Base-by-base conservation (phyloP, 371 early-diverging fungal genomes). In the Mucor sp. region DNA sequence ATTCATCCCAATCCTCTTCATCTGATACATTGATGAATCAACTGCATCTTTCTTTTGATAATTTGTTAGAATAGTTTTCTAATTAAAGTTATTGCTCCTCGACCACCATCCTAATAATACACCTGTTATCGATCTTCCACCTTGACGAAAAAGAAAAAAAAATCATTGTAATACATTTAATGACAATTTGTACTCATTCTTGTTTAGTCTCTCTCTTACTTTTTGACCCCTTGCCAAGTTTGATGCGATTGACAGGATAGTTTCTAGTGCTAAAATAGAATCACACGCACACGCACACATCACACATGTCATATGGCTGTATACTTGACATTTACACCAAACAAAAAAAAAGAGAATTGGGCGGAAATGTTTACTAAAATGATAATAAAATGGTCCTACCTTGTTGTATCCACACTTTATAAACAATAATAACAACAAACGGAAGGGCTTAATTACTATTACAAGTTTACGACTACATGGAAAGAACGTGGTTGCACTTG, bases 301-400 rank as follows among this genome's bases (percentile, higher is more conserved):
- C 50, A 25, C 50, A 50, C 50, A 50, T 50, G 50, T 50, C 50
- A 50, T 50, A 50, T 50, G 50, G 50, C 50, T 50, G 50, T 50
- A 25, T 50, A 50, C 50, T 50, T 50, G 50, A 50, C 50, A 50
- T 50, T 50, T 50, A 25, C 25, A 50, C 50, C 50, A 50, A 50
- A 50, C 25, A 50, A 25, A 50, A 48, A 6, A 6, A 21, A 23
- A 48, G 6, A 48, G 6, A 19, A 47, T 19, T 50, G 25, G 50
- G 50, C 50, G 50, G 50, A 50, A 50, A 50, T 25, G 14, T 9
- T 50, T 37, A 37, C 37, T 37, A 37, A 37, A 37, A 37, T 14
- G 14, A 37, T 37, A 21, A 8, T 50, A 25, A 50, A 48, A 23
- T 50, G 50, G 50, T 50, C 50, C 50, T 50, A 50, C 50, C 50